These are phyloP conservation scores for Candida sonorensis DNA, from an alignment of 805 yeast species.

Conservation along the genomic window DNA sequence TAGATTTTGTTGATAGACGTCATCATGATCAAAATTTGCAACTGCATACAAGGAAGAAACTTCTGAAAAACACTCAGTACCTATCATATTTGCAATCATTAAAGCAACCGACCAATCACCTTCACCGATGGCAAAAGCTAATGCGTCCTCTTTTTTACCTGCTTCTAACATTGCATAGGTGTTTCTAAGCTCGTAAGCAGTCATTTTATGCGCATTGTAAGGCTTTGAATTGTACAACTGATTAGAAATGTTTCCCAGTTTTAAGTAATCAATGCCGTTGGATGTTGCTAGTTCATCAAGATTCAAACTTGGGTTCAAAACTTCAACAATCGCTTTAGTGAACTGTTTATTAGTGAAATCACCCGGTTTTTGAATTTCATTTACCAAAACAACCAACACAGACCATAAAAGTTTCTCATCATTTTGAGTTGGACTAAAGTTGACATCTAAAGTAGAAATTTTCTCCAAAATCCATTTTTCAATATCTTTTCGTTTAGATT, in stretches of 20 bases:
- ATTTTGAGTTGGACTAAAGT: conserved; percentile 9
- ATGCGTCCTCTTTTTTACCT: conserved; percentile 65
- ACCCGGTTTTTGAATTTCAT: conserved; percentile 17
- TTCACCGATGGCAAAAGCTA: conserved; percentile 51
- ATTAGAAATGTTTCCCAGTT: too few relatives aligned
- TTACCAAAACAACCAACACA: conserved; percentile 19
- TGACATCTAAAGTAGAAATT: conserved; percentile 14
- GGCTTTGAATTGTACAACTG: too few relatives aligned
- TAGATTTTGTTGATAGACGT: conserved; percentile 20
- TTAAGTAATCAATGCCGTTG: conserved; percentile 17
- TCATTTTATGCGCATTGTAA: conserved; percentile 22
- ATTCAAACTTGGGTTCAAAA: conserved; percentile 36
- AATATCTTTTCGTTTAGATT: conserved; percentile 57
- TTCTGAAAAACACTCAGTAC: conserved; percentile 39
- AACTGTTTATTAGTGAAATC: conserved; percentile 25
- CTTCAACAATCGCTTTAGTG: conserved; percentile 26
- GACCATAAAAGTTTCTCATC: conserved; percentile 24
- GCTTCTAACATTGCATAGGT: conserved; percentile 37
- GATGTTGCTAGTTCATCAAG: conserved; percentile 4
- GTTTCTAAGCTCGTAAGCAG: conserved; percentile 18
- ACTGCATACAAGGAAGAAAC: conserved; percentile 37
- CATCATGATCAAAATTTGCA: conserved; percentile 11
- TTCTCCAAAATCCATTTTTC: conserved; percentile 57
- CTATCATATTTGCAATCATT: conserved; percentile 57
- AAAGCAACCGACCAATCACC: conserved; percentile 77